phyloP scores from a whole-genome alignment of 2,329 filamentous ascomycete species.

The Ophiostoma pallidulum region DNA sequence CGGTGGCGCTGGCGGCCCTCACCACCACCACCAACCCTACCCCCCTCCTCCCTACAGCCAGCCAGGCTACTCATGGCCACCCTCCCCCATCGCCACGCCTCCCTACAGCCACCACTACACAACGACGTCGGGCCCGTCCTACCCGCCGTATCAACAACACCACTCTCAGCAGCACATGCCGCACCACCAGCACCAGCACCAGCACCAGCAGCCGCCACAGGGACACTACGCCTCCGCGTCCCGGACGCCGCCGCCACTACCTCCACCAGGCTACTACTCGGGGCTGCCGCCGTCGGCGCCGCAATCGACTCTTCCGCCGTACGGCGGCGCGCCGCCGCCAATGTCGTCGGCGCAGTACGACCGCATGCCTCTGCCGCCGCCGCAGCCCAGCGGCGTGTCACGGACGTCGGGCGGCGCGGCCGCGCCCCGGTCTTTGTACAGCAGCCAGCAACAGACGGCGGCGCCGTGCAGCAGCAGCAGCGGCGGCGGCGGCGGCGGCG shows the following conservation, averaged over 20 bases:
- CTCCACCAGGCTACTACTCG: slow-evolving; percentile 21
- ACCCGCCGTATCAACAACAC: slow-evolving; percentile 19
- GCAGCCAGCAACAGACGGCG: not conserved
- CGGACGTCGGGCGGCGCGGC: slow-evolving; percentile 7
- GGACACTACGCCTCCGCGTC: slow-evolving; percentile 18
- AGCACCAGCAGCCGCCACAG: slow-evolving; percentile 14
- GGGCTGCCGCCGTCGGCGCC: slow-evolving; percentile 2
- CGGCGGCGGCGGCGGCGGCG: too few species aligned
- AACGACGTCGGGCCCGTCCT: slow-evolving; percentile 23
- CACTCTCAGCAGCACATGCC: slow-evolving; percentile 12
- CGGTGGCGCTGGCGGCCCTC: not conserved
- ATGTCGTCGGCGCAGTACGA: slow-evolving; percentile 15
- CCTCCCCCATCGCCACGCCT: slow-evolving; percentile 46
- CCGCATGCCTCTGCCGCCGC: slow-evolving; percentile 12
- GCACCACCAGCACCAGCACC: too few species aligned
- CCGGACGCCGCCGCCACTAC: slow-evolving; percentile 21
- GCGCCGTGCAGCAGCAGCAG: too few species aligned
- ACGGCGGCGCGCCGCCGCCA: slow-evolving; percentile 10
- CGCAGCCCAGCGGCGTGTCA: slow-evolving; percentile 5
- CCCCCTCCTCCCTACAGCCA: slow-evolving; percentile 29
- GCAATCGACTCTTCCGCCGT: slow-evolving; percentile 11
- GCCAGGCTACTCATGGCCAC: slow-evolving; percentile 43
- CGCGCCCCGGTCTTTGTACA: not conserved
- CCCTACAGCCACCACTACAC: slow-evolving; percentile 42
- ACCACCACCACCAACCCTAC: slow-evolving; percentile 22